Evolutionary conservation across 2,329 filamentous ascomycete genomes (phyloP), one percentile per base, ranked within the genome.

Genomic region (Aspergillus ochraceus): DNA sequence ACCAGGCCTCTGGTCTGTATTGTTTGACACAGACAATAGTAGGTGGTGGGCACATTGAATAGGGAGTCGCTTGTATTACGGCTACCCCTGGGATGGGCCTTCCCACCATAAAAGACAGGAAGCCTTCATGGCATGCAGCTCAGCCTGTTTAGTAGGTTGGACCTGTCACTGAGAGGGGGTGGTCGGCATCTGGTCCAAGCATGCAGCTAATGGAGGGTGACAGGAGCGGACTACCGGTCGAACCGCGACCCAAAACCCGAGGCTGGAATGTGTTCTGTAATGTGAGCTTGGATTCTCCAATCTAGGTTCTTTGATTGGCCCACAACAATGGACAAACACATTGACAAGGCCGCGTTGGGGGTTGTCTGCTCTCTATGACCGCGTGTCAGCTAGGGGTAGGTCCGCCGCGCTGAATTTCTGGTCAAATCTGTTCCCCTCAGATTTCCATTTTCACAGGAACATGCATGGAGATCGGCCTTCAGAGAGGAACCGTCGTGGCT

Each of bases 101-200:
- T 58, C 47, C 57, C 53, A 62, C 57, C 58, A 39, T 49, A 19
- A 36, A 45, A 4, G 29, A 24, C 52, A 47, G 8, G 22, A 47
- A 47, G 20, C 45, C 11, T 19, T 47, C 45, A 22, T 10, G 20
- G 45, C 45, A 58, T 60, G 52, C 30, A 56, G 56, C 53, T 46
- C 57, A 63, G 45, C 45, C 45, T 24, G 19, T 19, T 47, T 11
- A 47, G 58, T 47, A n/a, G 63, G 65, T 66, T 61, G 19, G 70
- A 74, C 67, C 65, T 72, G 69, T 74, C 71, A 72, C 30, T 58
- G 30, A 50, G 55, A 49, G 50, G 52, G 26, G 26, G 8, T 29
- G 26, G 32, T 55, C 50, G 53, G 52, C 49, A 57, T 53, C 57
- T 53, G 56, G 57, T 52, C 52, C 47, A 60, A 59, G 56, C 55